Evolutionary conservation across 2,329 filamentous ascomycete species (phyloP), one percentile per base, ranked within the genome.

Genomic region (Curvularia sp.): DNA sequence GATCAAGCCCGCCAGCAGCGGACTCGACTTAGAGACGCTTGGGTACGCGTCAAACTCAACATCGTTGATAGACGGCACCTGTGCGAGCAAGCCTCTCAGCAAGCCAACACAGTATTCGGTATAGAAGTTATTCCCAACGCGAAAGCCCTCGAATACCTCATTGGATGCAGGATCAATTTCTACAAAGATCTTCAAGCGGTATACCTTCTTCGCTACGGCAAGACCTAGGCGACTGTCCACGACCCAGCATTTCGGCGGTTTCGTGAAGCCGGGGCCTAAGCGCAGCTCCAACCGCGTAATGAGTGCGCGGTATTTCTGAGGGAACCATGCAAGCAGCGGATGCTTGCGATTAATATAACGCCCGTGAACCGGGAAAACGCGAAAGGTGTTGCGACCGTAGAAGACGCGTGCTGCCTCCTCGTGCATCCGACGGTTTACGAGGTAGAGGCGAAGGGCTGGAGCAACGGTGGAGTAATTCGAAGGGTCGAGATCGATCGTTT

Each of bases 11-110:
- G 78, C 76, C 80, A 93, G 85, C 77, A 93, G 85, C 30, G 83
- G 85, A 13, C 88, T 86, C 1, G 82, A 82, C 71, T 87, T 88
- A 73, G 85, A 85, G 4, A 93, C 88, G 53, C 85, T 85, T 0
- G 84, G 78, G 71, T 84, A 91, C 0, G 84, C 90, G 74, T 93
- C 90, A 61, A 93, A 90, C 67, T 91, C 84, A 20, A 93, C 80
- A 1, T 80, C 78, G 8, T 82, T 71, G 2, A 91, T 73, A 38
- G 79, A 82, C 0, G 88, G 86, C 57, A 90, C 75, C 54, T 82
- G 81, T 1, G 80, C 77, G 2, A 92, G 69, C 3, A 92, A 81
- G 7, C 79, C 80, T 4, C 78, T 75, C 6, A 93, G 71, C 28
- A 93, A 76, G 1, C 79, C 77, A 10, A 82, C 78, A 26, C 85